Evolutionary conservation across 2,329 filamentous ascomycete species (phyloP).

Genomic region (Verticillium nubilum): DNA sequence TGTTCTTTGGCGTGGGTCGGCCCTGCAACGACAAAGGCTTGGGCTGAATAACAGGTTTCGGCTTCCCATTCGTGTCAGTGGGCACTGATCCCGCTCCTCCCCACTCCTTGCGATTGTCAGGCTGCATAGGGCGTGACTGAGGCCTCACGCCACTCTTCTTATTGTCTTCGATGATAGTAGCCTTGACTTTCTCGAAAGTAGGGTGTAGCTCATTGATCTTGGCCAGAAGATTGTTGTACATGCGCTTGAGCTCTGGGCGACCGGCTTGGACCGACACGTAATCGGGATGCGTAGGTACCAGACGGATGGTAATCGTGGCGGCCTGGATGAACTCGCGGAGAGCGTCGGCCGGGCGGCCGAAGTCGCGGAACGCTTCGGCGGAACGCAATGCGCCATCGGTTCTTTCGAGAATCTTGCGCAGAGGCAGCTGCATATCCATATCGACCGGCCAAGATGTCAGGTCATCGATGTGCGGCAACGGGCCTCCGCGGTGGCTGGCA

Average conservation of each 20-base stretch:
- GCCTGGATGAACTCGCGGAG: conserved; percentile 82
- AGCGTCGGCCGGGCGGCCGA: conserved; percentile 65
- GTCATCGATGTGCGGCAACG: conserved; percentile 50
- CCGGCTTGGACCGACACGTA: conserved; percentile 60
- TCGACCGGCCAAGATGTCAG: conserved; percentile 40
- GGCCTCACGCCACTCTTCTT: conserved; percentile 53
- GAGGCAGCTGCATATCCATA: conserved; percentile 41
- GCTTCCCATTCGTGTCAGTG: conserved; percentile 16
- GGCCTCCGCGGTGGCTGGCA: conserved; percentile 21
- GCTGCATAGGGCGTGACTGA: not conserved
- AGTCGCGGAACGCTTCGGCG: conserved; percentile 57
- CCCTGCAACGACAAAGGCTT: conserved; percentile 65
- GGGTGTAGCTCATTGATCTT: conserved; percentile 41
- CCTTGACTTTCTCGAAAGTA: conserved; percentile 53
- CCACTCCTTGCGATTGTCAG: not conserved
- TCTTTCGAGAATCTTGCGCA: conserved; percentile 46
- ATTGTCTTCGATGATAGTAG: conserved; percentile 59
- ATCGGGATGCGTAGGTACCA: conserved; percentile 71
- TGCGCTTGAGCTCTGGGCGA: conserved; percentile 37
- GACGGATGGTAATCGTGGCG: conserved; percentile 69
- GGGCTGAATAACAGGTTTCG: conserved; percentile 50
- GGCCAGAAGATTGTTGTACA: conserved; percentile 44
- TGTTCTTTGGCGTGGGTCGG: conserved; percentile 31
- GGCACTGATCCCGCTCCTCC: not conserved
- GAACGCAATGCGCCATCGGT: conserved; percentile 50